Conservation (phyloP, 371 early-diverging fungal species). For the Syncephalastrum contaminatum region DNA sequence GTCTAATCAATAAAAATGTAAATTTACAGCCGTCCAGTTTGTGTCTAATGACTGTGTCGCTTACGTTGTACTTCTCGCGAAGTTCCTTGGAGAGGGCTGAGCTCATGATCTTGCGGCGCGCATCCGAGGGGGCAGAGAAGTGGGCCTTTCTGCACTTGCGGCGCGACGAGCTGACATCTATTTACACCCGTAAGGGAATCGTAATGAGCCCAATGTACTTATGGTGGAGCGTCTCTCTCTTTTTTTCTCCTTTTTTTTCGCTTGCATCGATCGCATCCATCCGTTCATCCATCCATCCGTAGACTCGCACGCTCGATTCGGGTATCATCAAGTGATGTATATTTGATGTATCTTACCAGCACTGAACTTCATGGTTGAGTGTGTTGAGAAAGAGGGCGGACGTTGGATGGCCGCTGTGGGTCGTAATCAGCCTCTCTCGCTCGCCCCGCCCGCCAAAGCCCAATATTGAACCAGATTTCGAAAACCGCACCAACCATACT, state of each 20-base stretch:
- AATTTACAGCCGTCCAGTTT: constrained; percentile 13
- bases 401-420: no score
- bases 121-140: constrained; percentile 95
- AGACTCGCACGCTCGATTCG: constrained; percentile 16
- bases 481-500: no score
- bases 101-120: constrained; percentile 96
- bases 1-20: constrained; percentile 36
- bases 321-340: constrained; percentile 2
- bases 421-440: no score
- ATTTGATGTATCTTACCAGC: constrained; percentile 28
- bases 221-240: not conserved
- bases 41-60: constrained; percentile 16
- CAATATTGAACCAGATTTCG: no score
- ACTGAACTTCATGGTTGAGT: constrained; percentile 39
- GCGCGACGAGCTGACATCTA: constrained; percentile 92
- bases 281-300: constrained; percentile 17
- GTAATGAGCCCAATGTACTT: not conserved
- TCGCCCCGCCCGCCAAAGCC: no score
- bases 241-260: not conserved
- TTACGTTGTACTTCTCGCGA: constrained; percentile 92
- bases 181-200: constrained; percentile 1
- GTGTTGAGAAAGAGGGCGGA: constrained; percentile 10
- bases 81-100: constrained; percentile 97
- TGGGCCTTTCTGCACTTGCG: constrained; percentile 98
- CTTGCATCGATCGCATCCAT: constrained; percentile 7